Evolutionary conservation across 139 green algal species (phyloP), one percentile per base, ranked within the genome.

Genomic region (Chlamydomonas sp.): DNA sequence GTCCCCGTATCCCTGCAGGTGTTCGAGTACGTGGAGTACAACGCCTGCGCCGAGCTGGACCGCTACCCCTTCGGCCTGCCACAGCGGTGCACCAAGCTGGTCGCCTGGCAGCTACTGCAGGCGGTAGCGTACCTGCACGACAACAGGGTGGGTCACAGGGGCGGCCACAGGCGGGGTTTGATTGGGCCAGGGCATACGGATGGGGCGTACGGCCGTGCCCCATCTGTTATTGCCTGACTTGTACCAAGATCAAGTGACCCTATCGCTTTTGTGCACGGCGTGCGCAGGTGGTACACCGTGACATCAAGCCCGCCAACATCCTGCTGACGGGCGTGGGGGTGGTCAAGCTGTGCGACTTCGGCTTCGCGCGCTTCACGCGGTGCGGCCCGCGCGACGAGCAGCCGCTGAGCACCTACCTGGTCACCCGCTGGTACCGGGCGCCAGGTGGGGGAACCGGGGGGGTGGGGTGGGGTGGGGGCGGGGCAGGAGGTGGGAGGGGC

Each of bases 231-330:
- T 49, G 31, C 31, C 31, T 49, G 31, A 49, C 31, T 49, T 49
- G 31, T 49, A 49, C 31, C 31, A 49, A 49, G 31, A 49, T 49
- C 31, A 49, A 49, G 31, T 49, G 31, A 49, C 31, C 31, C 31
- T 49, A 49, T 49, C 31, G 31, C 31, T 49, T 49, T 49, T 49
- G 31, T 49, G 31, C 31, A 49, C 31, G 31, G 31, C 31, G 31
- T 49, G 3, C 77, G 71, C 75, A 91, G 87, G 66, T 91, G 16
- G 77, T 89, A 0, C 88, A 91, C 61, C 90, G 94, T 5, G 96
- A 98, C 90, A 77, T 98, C 6, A 96, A 96, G 73, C 93, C 94
- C 49, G 93, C 95, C 85, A 98, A 98, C 89, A 89, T 98, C n/a
- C 92, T 98, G 20, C 61, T 97, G 2, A 84, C 84, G 0, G 57